Base-by-base conservation (phyloP, 2,329 filamentous ascomycete species). In the Claviceps quebecensis region DNA sequence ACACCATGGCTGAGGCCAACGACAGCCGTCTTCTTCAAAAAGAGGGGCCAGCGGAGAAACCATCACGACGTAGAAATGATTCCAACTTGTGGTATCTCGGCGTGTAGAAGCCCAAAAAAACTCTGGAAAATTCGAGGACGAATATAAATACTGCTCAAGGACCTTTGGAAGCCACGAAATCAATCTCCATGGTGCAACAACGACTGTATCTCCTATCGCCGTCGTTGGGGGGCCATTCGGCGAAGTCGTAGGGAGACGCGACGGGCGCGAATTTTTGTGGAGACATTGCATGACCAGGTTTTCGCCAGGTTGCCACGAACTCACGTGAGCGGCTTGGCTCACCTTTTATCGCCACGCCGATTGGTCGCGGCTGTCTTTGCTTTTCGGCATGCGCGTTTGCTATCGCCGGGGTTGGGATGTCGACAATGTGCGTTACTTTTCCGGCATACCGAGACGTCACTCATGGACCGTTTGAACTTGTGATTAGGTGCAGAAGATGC, bases 241-340 rank as follows among this genome's bases (percentile, higher is more conserved):
- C 64, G 65, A 68, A 58, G 67, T 68, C 61, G 61, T 59, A 58
- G 67, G 66, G 63, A 67, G 67, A 70, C 70, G 69, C 69, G 70
- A 67, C 65, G 61, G 65, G 62, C 67, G 67, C 67, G 67, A 63
- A 64, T 54, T 62, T 63, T 65, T 60, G 64, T 61, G 63, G 63
- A 3, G 59, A 58, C 59, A 58, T 58, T 57, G 61, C 62, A 59
- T 49, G 54, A 56, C 61, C 56, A 54, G 55, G 59, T 57, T 56
- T 55, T 60, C 67, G 63, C 68, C 66, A 70, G 61, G 61, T 65
- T 61, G 59, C 60, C 69, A 65, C 69, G 69, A 67, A 67, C 65
- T 62, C 69, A 71, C 69, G 69, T 71, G 69, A 71, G 60, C 14
- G 48, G 48, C 53, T 57, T 16, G 22, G 41, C 19, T 8, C 39